phyloP scores from a whole-genome alignment of 371 early-diverging fungal genomes.

The Neoconidiobolus thromboides region DNA sequence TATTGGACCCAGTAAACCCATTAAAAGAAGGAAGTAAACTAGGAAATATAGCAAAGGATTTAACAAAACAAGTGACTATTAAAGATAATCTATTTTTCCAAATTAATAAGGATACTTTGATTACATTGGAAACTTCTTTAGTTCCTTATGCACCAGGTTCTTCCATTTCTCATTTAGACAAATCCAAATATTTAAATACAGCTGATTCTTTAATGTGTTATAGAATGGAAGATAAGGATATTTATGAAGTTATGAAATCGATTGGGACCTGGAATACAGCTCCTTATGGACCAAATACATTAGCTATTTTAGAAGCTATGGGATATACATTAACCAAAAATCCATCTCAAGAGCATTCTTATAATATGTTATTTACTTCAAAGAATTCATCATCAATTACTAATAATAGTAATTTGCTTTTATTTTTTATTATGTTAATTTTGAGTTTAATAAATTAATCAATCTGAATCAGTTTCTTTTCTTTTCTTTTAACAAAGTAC shows the following conservation, averaged over 20 bases:
- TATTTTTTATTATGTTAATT: too few species aligned
- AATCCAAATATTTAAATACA: slow-evolving; percentile 14
- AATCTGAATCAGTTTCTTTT: too few species aligned
- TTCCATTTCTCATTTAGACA: slow-evolving; percentile 28
- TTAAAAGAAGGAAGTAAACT: too few species aligned
- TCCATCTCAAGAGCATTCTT: too few species aligned
- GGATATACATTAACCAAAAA: slow-evolving; percentile 14
- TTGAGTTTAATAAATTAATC: too few species aligned
- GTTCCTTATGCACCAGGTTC: slow-evolving; percentile 19
- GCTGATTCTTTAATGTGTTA: slow-evolving; percentile 33
- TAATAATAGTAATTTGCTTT: too few species aligned
- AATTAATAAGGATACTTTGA: neutral
- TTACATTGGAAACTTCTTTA: slow-evolving; percentile 15
- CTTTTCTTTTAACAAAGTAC: too few species aligned
- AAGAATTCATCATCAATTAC: too few species aligned
- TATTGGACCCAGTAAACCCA: too few species aligned
- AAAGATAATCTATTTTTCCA: neutral
- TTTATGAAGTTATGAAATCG: slow-evolving; percentile 8
- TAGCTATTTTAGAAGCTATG: slow-evolving; percentile 14
- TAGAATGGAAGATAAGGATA: slow-evolving; percentile 15
- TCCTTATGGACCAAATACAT: slow-evolving; percentile 22
- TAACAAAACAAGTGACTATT: neutral
- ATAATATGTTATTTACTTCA: too few species aligned
- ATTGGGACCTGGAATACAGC: slow-evolving; percentile 12
- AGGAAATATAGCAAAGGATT: neutral